Percentiles rank a stretch among this genome's conserved stretches.
Conservation (phyloP, 495 filamentous ascomycete genomes). For the Lophiotrema nucula region DNA sequence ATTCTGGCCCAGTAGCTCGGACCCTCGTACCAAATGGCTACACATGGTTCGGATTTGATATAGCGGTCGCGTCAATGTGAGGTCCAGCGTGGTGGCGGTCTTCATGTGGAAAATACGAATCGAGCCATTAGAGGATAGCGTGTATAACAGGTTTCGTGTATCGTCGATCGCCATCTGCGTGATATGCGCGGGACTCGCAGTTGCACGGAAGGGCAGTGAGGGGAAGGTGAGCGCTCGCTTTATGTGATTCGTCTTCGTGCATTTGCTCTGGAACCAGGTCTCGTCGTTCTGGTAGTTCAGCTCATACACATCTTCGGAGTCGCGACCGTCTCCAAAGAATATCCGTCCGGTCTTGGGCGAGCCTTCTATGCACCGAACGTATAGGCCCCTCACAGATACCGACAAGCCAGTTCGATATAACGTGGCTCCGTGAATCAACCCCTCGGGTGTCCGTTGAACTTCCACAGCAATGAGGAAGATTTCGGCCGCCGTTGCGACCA, state of each 20-base stretch:
- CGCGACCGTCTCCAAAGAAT: constrained; percentile 75
- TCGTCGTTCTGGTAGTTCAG: constrained; percentile 95
- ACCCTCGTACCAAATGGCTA: constrained; percentile 68
- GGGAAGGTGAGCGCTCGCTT: constrained; percentile 71
- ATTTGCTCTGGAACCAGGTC: constrained; percentile 85
- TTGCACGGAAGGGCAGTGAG: constrained; percentile 52
- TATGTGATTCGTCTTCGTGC: constrained; percentile 81
- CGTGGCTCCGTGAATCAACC: constrained; percentile 64
- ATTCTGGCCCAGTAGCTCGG: constrained; percentile 62
- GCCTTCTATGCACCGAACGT: constrained; percentile 72
- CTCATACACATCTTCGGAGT: constrained; percentile 80
- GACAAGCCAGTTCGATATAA: constrained; percentile 85
- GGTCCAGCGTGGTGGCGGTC: constrained; percentile 49
- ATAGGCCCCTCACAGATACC: constrained; percentile 65
- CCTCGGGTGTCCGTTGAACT: constrained; percentile 57
- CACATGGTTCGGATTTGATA: constrained; percentile 62
- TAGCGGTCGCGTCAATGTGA: constrained; percentile 58
- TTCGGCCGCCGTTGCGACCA: constrained; percentile 80
- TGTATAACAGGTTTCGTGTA: constrained; percentile 81
- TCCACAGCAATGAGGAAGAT: constrained; percentile 80
- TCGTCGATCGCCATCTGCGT: constrained; percentile 83
- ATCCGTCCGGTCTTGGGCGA: constrained; percentile 77
- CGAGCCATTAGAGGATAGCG: constrained; percentile 78
- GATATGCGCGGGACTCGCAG: constrained; percentile 58
- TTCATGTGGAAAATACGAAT: constrained; percentile 84